Base-by-base conservation (phyloP, 331 rosid genomes). In the Saraca asoca region DNA sequence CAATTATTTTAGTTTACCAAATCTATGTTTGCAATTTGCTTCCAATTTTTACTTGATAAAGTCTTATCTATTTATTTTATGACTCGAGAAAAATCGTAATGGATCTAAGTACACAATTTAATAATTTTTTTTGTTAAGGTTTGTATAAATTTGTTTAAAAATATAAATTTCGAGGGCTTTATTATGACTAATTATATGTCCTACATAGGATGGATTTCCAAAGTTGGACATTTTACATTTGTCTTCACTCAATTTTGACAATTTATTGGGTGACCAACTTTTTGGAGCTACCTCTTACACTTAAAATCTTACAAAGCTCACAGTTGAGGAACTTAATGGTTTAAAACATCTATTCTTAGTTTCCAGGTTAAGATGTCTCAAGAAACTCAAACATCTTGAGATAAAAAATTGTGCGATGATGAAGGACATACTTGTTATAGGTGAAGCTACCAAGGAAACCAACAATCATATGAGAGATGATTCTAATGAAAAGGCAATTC, bases 171-270 rank as follows among this genome's bases (percentile, higher is more conserved):
- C n/a, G n/a, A n/a, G n/a, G n/a, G n/a, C n/a, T n/a, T n/a, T n/a
- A n/a, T n/a, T n/a, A n/a, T n/a, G n/a, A n/a, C n/a, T n/a, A n/a
- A n/a, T n/a, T n/a, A n/a, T n/a, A n/a, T n/a, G n/a, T n/a, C n/a
- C n/a, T n/a, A n/a, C n/a, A 54, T 49, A 72, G 78, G 54, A 72
- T 64, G 62, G 58, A 29, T 64, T 67, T 12, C 81, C 81, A n/a
- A 58, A 51, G 7, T 62, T 78, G 51, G 65, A 62, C 34, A 58
- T n/a, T 9, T 12, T 82, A 50, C 17, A 45, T 15, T 14, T 78
- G 11, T 61, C 56, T 1, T 45, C 50, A 2, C 18, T 81, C 42
- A 51, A 61, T 9, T 19, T 42, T 7, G 24, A 45, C 16, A 71
- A 42, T 45, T 17, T 67, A 38, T 78, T 68, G 75, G 54, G 69